Conservation (phyloP, 164 flowering plant genomes). For the Hamamelis virginiana region DNA sequence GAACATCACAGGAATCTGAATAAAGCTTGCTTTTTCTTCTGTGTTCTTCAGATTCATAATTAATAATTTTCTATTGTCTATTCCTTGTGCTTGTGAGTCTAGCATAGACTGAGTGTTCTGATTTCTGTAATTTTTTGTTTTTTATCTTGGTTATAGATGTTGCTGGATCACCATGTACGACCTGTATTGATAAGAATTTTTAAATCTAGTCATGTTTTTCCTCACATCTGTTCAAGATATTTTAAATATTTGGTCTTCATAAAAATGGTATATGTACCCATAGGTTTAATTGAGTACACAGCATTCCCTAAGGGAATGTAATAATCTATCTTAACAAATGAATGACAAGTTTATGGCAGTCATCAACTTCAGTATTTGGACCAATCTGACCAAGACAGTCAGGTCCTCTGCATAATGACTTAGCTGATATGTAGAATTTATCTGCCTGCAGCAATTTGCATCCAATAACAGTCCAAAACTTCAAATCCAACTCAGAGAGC, state of each 20-base stretch:
- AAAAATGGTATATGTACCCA: neutral
- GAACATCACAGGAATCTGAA: slow-evolving; percentile 14
- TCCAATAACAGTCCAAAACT: too few relatives aligned
- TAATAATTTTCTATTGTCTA: neutral
- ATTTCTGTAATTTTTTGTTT: neutral
- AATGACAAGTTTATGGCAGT: too few relatives aligned
- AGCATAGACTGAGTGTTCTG: neutral
- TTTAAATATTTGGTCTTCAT: neutral
- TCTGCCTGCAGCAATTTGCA: too few relatives aligned
- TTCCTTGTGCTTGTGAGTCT: neutral
- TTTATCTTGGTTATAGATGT: neutral
- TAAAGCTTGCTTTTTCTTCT: neutral
- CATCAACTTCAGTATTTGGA: too few relatives aligned
- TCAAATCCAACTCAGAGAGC: too few relatives aligned
- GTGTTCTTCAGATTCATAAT: neutral
- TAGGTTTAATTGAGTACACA: too few relatives aligned
- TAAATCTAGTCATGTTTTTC: neutral
- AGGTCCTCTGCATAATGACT: too few relatives aligned
- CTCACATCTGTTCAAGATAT: neutral
- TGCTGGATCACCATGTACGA: neutral
- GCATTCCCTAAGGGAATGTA: too few relatives aligned
- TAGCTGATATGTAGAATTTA: too few relatives aligned
- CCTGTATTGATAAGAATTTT: neutral
- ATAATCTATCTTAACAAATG: too few relatives aligned
- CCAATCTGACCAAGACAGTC: too few relatives aligned